Evolutionary conservation across 2,329 filamentous ascomycete genomes (phyloP).

Genomic region (Cytospora mali): DNA sequence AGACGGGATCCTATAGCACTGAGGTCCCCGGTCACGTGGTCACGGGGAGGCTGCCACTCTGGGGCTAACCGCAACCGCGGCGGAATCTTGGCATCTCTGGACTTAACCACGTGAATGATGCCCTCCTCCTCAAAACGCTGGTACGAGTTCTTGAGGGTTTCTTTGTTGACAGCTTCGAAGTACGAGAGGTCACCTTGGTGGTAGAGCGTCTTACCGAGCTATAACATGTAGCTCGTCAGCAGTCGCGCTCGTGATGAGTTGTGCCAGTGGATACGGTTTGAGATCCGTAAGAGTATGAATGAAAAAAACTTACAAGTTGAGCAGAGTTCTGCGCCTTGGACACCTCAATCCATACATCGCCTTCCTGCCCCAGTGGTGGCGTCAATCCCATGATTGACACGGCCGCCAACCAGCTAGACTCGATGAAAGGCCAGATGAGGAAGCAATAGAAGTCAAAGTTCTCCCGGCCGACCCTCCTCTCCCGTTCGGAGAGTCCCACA

Average conservation of each 20-base stretch:
- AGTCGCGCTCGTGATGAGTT: not conserved
- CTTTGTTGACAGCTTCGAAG: slow-evolving; percentile 98
- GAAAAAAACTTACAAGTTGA: slow-evolving; percentile 65
- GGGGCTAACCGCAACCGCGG: slow-evolving; percentile 69
- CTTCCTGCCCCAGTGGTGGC: slow-evolving; percentile 62
- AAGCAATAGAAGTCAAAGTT: slow-evolving; percentile 99
- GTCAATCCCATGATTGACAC: slow-evolving; percentile 86
- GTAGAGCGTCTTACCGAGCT: slow-evolving; percentile 94
- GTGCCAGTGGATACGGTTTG: not conserved
- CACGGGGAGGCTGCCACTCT: slow-evolving; percentile 73
- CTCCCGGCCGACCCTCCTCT: slow-evolving; percentile 79
- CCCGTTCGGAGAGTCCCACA: slow-evolving; percentile 74
- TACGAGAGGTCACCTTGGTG: slow-evolving; percentile 97
- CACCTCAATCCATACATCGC: slow-evolving; percentile 77
- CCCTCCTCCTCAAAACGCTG: slow-evolving; percentile 86
- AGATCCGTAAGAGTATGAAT: not conserved
- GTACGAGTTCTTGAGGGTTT: slow-evolving; percentile 93
- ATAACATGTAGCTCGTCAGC: slow-evolving; percentile 10
- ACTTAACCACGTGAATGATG: slow-evolving; percentile 75
- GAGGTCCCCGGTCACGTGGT: slow-evolving; percentile 62
- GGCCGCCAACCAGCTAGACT: slow-evolving; percentile 88
- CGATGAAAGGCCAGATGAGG: slow-evolving; percentile 97
- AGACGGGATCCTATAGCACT: slow-evolving; percentile 69
- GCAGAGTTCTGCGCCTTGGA: slow-evolving; percentile 79
- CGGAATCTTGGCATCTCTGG: slow-evolving; percentile 63